Evolutionary conservation across 345 rosid species (phyloP).

Genomic region (Eucalyptus polybractea): DNA sequence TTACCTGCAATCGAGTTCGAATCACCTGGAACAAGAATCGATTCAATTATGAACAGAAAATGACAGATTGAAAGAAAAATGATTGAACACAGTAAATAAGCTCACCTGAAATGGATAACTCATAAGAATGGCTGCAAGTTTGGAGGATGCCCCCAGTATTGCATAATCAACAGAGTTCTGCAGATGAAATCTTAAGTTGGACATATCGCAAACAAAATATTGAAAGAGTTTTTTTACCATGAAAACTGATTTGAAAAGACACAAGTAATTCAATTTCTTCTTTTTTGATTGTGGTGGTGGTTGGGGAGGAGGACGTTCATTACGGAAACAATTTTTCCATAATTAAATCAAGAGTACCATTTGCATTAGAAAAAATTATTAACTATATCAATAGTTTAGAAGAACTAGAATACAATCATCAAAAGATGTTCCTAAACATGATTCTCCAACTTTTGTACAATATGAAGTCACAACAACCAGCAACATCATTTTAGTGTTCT

Average conservation of each 20-base stretch:
- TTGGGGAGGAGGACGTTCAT: neutral
- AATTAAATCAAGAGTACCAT: neutral
- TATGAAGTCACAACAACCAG: neutral
- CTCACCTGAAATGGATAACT: slow-evolving; percentile 83
- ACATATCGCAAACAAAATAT: neutral
- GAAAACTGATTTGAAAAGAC: neutral
- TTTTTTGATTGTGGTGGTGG: neutral
- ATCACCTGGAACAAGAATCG: slow-evolving; percentile 42
- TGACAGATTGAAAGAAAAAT: neutral
- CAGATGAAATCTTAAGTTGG: neutral
- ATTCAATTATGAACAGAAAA: neutral
- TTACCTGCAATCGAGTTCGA: slow-evolving; percentile 86
- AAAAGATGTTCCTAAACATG: neutral
- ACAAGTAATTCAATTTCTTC: neutral
- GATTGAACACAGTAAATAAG: neutral
- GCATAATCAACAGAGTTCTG: slow-evolving; percentile 91
- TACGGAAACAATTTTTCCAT: neutral
- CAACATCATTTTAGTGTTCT: neutral
- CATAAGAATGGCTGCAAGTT: slow-evolving; percentile 75
- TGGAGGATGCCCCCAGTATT: slow-evolving; percentile 75
- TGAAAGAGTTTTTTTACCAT: neutral
- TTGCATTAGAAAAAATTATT: neutral
- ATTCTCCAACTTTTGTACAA: neutral
- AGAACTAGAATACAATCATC: neutral
- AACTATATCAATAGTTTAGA: neutral